These are phyloP conservation scores for Basipetospora sp. DNA, from an alignment of 2,329 filamentous ascomycete genomes.

Conservation along the genomic window DNA sequence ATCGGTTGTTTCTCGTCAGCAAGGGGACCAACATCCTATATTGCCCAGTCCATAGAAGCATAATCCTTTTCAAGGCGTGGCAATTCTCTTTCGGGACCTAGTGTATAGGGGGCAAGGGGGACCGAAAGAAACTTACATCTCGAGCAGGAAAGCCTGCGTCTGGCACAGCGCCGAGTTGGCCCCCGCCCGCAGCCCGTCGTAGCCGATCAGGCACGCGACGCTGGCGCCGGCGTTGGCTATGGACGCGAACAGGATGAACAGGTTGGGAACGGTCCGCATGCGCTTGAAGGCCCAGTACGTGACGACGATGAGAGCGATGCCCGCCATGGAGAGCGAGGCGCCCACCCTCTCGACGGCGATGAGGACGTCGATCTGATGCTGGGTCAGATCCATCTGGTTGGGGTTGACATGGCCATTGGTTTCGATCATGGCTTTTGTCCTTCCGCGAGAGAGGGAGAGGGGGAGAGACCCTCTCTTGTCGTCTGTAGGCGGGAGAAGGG, in stretches of 20 bases:
- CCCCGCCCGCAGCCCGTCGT: conserved; percentile 44
- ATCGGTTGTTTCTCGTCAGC: neutral
- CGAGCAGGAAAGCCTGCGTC: conserved; percentile 45
- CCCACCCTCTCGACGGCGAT: conserved; percentile 37
- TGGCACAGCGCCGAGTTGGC: conserved; percentile 44
- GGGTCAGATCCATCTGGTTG: conserved; percentile 15
- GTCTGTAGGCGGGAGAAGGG: too few relatives aligned
- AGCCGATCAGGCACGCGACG: conserved; percentile 55
- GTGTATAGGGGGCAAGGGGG: neutral
- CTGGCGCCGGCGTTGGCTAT: conserved; percentile 45
- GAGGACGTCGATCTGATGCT: conserved; percentile 25
- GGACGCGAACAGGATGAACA: conserved; percentile 47
- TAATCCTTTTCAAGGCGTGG: too few relatives aligned
- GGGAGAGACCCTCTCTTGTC: too few relatives aligned
- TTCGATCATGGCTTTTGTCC: conserved; percentile 1
- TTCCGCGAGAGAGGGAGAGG: neutral
- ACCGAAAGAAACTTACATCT: conserved; percentile 35
- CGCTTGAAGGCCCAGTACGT: conserved; percentile 36
- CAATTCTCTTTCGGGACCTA: too few relatives aligned
- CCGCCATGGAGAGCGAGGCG: conserved; percentile 36
- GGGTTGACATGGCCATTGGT: conserved; percentile 1
- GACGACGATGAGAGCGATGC: conserved; percentile 36
- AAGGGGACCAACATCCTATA: neutral
- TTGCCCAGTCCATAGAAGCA: too few relatives aligned
- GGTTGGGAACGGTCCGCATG: conserved; percentile 44